phyloP scores from a whole-genome alignment of 257 asterid genomes.

The Solanum virginianum region DNA sequence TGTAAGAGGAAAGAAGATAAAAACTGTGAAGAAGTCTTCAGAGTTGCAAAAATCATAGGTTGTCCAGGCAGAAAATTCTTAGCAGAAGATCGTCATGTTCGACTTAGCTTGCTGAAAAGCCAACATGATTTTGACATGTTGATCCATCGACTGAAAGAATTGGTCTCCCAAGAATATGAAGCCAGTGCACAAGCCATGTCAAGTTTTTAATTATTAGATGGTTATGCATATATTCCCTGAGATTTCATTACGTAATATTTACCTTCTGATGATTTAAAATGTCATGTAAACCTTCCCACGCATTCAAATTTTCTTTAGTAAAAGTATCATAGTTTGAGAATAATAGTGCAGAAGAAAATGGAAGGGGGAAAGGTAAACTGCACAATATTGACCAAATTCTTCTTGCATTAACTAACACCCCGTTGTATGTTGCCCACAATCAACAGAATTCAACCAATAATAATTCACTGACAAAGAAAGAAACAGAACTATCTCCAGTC shows the following conservation, averaged over 20 bases:
- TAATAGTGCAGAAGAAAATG: not conserved
- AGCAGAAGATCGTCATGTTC: slow-evolving; percentile 19
- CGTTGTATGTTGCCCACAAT: not conserved
- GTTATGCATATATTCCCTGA: not conserved
- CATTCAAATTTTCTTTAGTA: not conserved
- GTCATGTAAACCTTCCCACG: not conserved
- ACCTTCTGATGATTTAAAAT: not conserved
- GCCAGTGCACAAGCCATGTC: not conserved
- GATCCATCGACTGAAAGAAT: slow-evolving; percentile 1
- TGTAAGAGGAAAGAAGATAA: slow-evolving; percentile 42
- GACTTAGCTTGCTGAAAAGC: slow-evolving; percentile 25
- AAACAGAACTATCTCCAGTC: not conserved
- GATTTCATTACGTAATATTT: not conserved
- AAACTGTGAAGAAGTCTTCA: slow-evolving; percentile 17
- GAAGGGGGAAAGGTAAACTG: not conserved
- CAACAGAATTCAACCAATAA: not conserved
- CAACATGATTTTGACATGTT: slow-evolving; percentile 30
- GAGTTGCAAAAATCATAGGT: slow-evolving; percentile 23
- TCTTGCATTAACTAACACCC: not conserved
- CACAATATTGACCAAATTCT: not conserved
- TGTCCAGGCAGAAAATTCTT: slow-evolving; percentile 11
- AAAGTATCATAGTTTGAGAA: not conserved
- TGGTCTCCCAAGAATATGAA: slow-evolving; percentile 9
- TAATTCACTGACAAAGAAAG: not conserved
- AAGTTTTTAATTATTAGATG: not conserved